Conservation (phyloP, 2,329 filamentous ascomycete genomes). For the Macrophomina tecta region DNA sequence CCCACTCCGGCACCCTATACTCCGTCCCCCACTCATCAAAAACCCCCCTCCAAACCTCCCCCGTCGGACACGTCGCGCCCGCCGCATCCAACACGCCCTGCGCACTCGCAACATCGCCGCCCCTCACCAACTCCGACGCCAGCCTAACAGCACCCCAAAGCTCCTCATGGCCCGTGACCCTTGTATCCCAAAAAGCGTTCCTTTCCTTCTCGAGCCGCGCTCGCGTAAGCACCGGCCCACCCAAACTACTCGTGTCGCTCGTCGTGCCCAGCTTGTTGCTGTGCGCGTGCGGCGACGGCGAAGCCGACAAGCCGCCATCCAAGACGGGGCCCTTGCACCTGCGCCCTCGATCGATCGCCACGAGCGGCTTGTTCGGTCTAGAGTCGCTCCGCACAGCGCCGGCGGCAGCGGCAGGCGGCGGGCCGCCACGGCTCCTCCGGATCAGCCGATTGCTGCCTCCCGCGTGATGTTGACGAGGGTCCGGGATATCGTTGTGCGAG, state of each 20-base stretch:
- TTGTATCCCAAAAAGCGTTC: slow-evolving; percentile 86
- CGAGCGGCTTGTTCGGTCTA: slow-evolving; percentile 25
- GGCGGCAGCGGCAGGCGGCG: not conserved
- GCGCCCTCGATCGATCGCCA: slow-evolving; percentile 10
- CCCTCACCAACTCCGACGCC: slow-evolving; percentile 71
- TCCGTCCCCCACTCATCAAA: slow-evolving; percentile 52
- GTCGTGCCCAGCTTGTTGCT: not conserved
- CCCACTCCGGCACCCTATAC: slow-evolving; percentile 54
- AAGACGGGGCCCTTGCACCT: slow-evolving; percentile 21
- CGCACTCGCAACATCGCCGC: slow-evolving; percentile 59
- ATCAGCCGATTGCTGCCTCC: not conserved
- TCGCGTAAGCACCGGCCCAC: slow-evolving; percentile 66
- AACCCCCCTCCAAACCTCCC: slow-evolving; percentile 48
- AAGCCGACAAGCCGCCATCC: slow-evolving; percentile 18
- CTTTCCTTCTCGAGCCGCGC: slow-evolving; percentile 72
- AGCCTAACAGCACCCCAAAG: slow-evolving; percentile 79
- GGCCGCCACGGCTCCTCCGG: not conserved
- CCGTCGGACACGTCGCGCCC: slow-evolving; percentile 59
- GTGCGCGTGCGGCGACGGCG: slow-evolving; percentile 4
- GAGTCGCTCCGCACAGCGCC: slow-evolving; percentile 1
- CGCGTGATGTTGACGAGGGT: not conserved
- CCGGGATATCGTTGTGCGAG: slow-evolving; percentile 10
- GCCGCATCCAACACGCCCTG: slow-evolving; percentile 82
- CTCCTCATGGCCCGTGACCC: slow-evolving; percentile 77
- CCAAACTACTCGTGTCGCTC: not conserved